Evolutionary conservation across 495 filamentous ascomycete genomes (phyloP), one percentile per base, ranked within the genome.

Genomic region (Penicillium lividum): DNA sequence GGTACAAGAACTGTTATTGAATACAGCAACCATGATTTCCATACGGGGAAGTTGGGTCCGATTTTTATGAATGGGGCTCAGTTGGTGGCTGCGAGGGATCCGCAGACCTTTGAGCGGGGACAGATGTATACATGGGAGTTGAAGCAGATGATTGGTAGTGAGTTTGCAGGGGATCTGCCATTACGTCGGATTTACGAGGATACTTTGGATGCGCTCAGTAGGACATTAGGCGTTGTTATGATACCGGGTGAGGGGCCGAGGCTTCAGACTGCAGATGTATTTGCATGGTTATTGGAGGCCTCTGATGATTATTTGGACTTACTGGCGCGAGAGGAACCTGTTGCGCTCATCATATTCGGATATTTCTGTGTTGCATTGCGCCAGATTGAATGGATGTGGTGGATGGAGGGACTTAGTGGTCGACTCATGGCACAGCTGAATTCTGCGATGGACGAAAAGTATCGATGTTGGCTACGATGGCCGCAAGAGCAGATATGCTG

Each of bases 1-100:
- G 76, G 77, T 5, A 71, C 69, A n/a, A 62, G 60, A 13, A 70
- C 66, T 11, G 68, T 80, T 45, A 67, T 77, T 22, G 54, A 70
- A 11, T 59, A 30, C 4, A 51, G 59, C 8, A 45, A 55, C 5
- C 49, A 62, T 29, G 51, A 51, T 46, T 51, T 62, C 11, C 30
- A 29, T 27, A 54, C 16, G 1, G 59, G 59, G 9, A 50, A 29
- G 6, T n/a, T 62, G 16, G 59, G 54, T 3, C 59, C 59, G 1
- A 62, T 62, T 5, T 62, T 62, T 49, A 34, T 27, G 11, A 62
- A 54, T 46, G 50, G 59, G 4, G 7, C 43, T 10, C 36, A 45
- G 10, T 13, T 38, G 9, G 50, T 45, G 4, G 51, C 54, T 45
- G 59, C 51, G 11, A 34, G 34, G 15, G 38, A 40, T 7, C 34